Evolutionary conservation across 768 basidiomycete genomes (phyloP).

Genomic region (Russula sp.): DNA sequence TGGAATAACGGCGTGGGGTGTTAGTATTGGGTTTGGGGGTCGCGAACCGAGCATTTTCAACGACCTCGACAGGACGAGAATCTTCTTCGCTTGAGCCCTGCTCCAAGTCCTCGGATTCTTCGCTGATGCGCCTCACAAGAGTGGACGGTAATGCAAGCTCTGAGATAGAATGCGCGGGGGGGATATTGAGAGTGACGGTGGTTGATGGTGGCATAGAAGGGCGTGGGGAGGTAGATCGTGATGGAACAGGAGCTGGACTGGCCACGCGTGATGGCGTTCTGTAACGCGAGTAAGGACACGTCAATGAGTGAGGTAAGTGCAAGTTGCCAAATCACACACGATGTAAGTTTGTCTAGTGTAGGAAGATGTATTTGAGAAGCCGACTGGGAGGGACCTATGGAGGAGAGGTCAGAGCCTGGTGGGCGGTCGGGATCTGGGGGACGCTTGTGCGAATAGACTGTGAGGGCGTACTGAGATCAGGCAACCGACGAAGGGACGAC

Average conservation of each 20-base stretch:
- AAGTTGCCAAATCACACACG: slow-evolving; percentile 3
- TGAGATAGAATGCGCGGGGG: slow-evolving; percentile 46
- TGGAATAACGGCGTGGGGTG: background rate
- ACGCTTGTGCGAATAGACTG: slow-evolving; percentile 12
- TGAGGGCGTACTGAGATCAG: slow-evolving; percentile 16
- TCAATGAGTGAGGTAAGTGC: slow-evolving; percentile 6
- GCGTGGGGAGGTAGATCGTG: slow-evolving; percentile 18
- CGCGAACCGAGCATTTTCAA: slow-evolving; percentile 19
- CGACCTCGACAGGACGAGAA: slow-evolving; percentile 14
- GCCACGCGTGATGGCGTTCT: slow-evolving; percentile 4
- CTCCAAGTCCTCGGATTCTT: slow-evolving; percentile 22
- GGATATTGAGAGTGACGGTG: slow-evolving; percentile 32
- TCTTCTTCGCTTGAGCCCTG: slow-evolving; percentile 14
- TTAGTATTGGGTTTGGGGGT: background rate
- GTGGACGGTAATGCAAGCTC: slow-evolving; percentile 31
- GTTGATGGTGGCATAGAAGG: slow-evolving; percentile 11
- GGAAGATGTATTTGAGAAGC: slow-evolving; percentile 49
- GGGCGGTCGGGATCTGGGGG: slow-evolving; percentile 13
- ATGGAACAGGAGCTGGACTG: slow-evolving; percentile 16
- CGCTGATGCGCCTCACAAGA: slow-evolving; percentile 23
- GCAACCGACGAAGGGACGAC: background rate
- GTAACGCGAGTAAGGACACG: background rate
- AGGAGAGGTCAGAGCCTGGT: slow-evolving; percentile 48
- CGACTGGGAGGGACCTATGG: slow-evolving; percentile 69
- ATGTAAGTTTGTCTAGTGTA: background rate